Percentiles rank a stretch among this genome's conserved stretches.
These are phyloP conservation scores for Kodamaea arcana DNA, from an alignment of 1,139 yeast genomes.

Conservation along the genomic window DNA sequence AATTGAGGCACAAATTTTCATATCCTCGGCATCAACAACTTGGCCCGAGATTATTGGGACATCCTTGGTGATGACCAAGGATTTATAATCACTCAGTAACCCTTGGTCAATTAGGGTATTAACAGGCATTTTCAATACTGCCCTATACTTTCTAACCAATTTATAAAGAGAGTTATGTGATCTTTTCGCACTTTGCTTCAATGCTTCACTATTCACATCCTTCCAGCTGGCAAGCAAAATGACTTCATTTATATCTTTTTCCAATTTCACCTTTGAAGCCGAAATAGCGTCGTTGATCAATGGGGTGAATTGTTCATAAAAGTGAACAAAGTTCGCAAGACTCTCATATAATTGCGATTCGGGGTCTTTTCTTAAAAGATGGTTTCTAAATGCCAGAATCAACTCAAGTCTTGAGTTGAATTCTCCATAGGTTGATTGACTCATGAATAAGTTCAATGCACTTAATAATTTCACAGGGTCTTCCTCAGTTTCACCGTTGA, in stretches of 20 bases:
- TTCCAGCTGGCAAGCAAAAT: conserved; percentile 94
- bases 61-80: conserved; percentile 6
- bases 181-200: conserved; percentile 86
- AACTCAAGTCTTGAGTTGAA: conserved; percentile 54
- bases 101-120: conserved; percentile 60
- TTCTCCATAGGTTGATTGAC: conserved; percentile 76
- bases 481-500: conserved; percentile 23
- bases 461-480: conserved; percentile 44
- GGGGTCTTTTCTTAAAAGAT: conserved; percentile 27
- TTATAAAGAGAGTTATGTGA: conserved; percentile 85
- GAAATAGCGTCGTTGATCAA: conserved; percentile 44
- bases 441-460: conserved; percentile 72
- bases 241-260: conserved; percentile 79
- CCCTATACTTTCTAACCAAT: conserved; percentile 77
- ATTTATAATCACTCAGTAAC: conserved; percentile 22
- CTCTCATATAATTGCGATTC: conserved; percentile 25
- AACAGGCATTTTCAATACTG: conserved; percentile 52
- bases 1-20: conserved; percentile 19
- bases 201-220: conserved; percentile 89
- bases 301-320: conserved; percentile 61
- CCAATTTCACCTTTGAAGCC: conserved; percentile 50
- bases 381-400: conserved; percentile 59
- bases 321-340: conserved; percentile 58
- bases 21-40: conserved; percentile 14
- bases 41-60: conserved; percentile 14